phyloP scores from a whole-genome alignment of 768 basidiomycete genomes.

The Rhodotorula kratochvilovae region DNA sequence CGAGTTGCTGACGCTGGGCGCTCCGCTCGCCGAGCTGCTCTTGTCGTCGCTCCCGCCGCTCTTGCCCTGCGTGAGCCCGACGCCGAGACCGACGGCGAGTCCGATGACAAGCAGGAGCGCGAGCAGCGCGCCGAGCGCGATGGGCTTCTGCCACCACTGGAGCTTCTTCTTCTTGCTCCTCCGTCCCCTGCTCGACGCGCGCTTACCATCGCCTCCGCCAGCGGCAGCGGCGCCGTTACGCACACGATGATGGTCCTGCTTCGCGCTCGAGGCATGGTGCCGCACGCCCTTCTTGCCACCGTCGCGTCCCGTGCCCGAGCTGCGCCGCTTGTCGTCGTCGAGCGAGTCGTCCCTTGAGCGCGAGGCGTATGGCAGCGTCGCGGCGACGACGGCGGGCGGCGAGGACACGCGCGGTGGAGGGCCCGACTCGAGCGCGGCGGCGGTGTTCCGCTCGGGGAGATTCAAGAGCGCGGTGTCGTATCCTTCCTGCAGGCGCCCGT shows the following conservation, averaged over 20 bases:
- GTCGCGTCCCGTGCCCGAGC: background rate
- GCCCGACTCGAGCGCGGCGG: background rate
- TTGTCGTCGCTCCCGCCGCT: background rate
- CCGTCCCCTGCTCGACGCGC: background rate
- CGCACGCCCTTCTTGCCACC: background rate
- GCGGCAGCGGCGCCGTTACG: background rate
- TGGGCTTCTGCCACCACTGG: constrained; percentile 21
- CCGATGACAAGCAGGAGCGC: constrained; percentile 12
- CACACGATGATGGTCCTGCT: background rate
- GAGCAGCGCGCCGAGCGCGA: background rate
- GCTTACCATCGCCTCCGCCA: too few relatives aligned
- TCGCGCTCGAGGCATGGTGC: constrained; percentile 2
- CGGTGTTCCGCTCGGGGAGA: constrained; percentile 19
- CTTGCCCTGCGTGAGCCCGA: constrained; percentile 18
- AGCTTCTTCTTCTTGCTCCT: constrained; percentile 2
- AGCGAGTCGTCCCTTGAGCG: background rate
- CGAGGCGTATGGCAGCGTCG: constrained; percentile 19
- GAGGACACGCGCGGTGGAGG: background rate
- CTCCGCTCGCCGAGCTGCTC: too few relatives aligned
- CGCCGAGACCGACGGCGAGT: constrained; percentile 21
- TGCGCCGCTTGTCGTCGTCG: background rate
- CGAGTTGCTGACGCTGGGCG: background rate
- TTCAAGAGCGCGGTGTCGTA: constrained; percentile 24
- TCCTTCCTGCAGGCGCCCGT: constrained; percentile 5
- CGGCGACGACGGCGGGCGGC: background rate